These are phyloP conservation scores for Dactylorhiza incarnata DNA, from an alignment of 106 monocot genomes.

Conservation along the genomic window DNA sequence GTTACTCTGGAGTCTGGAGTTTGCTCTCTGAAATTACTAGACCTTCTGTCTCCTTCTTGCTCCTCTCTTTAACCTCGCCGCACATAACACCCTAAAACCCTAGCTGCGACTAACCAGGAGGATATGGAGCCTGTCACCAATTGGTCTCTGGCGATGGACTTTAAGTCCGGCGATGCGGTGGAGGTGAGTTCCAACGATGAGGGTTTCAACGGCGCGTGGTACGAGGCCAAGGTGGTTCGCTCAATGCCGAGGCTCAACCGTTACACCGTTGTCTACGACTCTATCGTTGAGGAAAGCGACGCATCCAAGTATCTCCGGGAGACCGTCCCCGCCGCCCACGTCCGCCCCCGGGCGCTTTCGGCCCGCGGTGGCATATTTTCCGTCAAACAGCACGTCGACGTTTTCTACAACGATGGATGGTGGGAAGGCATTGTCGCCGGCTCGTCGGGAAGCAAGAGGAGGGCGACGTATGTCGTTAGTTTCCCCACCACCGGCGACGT, in stretches of 20 bases:
- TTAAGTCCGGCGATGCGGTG: conserved; percentile 28
- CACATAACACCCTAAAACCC: too few species aligned
- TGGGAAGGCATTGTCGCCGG: conserved; percentile 36
- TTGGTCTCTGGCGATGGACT: conserved; percentile 2
- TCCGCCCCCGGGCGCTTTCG: conserved; percentile 36
- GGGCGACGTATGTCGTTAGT: conserved; percentile 1
- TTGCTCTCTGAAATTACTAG: too few species aligned
- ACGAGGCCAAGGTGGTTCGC: conserved; percentile 27
- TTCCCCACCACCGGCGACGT: conserved; percentile 5
- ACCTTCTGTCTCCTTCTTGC: too few species aligned
- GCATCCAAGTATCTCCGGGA: conserved; percentile 22
- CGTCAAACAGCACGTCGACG: conserved; percentile 40
- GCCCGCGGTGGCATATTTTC: not conserved
- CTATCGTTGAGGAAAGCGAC: conserved; percentile 18
- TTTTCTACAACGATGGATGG: conserved; percentile 55
- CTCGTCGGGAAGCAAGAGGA: not conserved
- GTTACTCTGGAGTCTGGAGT: too few species aligned
- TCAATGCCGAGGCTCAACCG: conserved; percentile 11
- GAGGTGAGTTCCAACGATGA: conserved; percentile 42
- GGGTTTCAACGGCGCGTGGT: conserved; percentile 42
- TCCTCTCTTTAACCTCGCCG: too few species aligned
- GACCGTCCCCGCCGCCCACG: conserved; percentile 8
- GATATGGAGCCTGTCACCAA: not conserved
- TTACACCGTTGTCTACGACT: conserved; percentile 32
- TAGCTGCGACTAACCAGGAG: not conserved